These are phyloP conservation scores for Echium plantagineum DNA, from an alignment of 257 asterid genomes.

Conservation along the genomic window DNA sequence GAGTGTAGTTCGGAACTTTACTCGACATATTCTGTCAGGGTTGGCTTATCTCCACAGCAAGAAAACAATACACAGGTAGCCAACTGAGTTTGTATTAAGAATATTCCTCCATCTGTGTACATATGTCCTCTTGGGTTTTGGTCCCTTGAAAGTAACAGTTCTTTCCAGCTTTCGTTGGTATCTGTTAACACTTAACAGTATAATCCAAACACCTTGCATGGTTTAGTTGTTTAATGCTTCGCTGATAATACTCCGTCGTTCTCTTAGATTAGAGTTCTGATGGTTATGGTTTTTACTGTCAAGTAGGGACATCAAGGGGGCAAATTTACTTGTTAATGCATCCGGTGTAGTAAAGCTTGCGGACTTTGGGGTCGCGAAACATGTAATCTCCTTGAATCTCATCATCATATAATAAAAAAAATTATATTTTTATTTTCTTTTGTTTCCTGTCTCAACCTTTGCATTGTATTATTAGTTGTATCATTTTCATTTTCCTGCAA, in stretches of 20 bases:
- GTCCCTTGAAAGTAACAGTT: too few species aligned
- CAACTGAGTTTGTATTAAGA: neutral
- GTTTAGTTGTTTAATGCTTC: neutral
- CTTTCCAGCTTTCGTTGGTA: too few species aligned
- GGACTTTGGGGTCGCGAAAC: conserved; percentile 90
- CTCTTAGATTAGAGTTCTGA: neutral
- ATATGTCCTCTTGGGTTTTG: too few species aligned
- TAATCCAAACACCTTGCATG: neutral
- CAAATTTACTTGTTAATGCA: conserved; percentile 81
- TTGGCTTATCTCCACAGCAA: conserved; percentile 77
- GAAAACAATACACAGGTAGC: conserved; percentile 74
- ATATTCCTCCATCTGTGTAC: neutral
- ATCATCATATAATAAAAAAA: neutral
- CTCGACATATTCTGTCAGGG: conserved; percentile 82
- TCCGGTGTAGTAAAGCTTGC: conserved; percentile 81
- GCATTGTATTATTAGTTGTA: neutral
- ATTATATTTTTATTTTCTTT: conserved; percentile 1
- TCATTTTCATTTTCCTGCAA: neutral
- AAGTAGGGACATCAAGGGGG: conserved; percentile 83
- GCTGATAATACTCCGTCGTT: too few species aligned
- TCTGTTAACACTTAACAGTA: too few species aligned
- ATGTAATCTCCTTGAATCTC: conserved; percentile 34
- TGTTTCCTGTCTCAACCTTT: neutral
- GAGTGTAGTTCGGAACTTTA: conserved; percentile 68
- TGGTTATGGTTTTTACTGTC: conserved; percentile 8